A percentile compares a stretch with the other conserved stretches of the same genome.
These are phyloP conservation scores for Elongisporangium undulatum DNA, from an alignment of 352 stramenopile genomes.

Conservation along the genomic window DNA sequence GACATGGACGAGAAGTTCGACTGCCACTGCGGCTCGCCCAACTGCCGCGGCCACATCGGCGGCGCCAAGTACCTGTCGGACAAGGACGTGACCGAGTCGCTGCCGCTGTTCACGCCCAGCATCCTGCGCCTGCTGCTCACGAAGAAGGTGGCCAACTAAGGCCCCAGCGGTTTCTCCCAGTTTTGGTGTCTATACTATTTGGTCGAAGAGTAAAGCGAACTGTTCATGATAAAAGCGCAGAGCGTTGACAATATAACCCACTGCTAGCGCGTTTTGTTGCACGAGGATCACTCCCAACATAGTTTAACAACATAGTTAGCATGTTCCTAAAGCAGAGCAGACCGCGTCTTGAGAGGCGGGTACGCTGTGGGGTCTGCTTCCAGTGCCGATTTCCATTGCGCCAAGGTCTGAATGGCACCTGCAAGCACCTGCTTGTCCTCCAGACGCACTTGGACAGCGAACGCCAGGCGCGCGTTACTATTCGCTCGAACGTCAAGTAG, in stretches of 20 bases:
- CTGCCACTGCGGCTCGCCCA: conserved; percentile 65
- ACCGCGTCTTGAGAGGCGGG: conserved; percentile 20
- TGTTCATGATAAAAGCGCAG: background rate
- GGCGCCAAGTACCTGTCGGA: conserved; percentile 82
- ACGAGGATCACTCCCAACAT: conserved; percentile 3
- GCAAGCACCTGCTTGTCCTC: conserved; percentile 49
- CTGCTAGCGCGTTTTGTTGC: conserved; percentile 2
- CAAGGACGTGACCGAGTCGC: conserved; percentile 32
- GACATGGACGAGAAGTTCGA: conserved; percentile 91
- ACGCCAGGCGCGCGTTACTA: conserved; percentile 16
- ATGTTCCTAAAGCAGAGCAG: background rate
- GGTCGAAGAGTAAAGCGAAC: background rate
- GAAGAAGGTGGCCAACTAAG: conserved; percentile 42
- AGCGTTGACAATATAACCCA: background rate
- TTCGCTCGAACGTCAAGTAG: conserved; percentile 17
- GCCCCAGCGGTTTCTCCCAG: no score
- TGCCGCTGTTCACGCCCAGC: conserved; percentile 71
- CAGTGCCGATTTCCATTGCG: conserved; percentile 35
- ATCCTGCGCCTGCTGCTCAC: conserved; percentile 62
- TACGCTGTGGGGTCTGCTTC: conserved; percentile 20
- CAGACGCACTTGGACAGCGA: conserved; percentile 36
- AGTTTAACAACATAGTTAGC: background rate
- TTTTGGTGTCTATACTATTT: background rate
- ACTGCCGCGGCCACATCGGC: conserved; percentile 63
- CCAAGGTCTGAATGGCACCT: conserved; percentile 25